Evolutionary conservation across 192 early-diverging fungal genomes (phyloP).

Genomic region (Coemansia sp.): DNA sequence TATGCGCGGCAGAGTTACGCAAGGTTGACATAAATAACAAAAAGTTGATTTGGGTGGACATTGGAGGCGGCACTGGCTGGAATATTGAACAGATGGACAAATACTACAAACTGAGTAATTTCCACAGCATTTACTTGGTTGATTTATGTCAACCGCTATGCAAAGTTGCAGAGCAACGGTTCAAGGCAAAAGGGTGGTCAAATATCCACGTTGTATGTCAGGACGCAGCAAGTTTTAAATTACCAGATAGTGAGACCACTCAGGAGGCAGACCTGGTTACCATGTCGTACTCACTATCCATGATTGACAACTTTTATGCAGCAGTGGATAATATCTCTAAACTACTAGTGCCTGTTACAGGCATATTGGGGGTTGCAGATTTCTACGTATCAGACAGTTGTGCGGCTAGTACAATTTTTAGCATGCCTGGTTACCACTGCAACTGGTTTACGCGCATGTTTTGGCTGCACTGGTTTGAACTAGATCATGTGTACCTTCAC

Average conservation of each 20-base stretch:
- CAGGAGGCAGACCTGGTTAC: conserved; percentile 73
- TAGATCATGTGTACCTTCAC: conserved; percentile 78
- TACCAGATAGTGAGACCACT: conserved; percentile 51
- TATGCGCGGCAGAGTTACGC: conserved; percentile 75
- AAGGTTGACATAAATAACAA: conserved; percentile 21
- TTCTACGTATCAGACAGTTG: conserved; percentile 66
- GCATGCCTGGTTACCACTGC: conserved; percentile 62
- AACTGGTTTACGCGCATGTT: conserved; percentile 79
- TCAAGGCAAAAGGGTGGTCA: conserved; percentile 71
- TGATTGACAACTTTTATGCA: conserved; percentile 74
- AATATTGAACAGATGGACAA: conserved; percentile 76
- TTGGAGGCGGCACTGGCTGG: conserved; percentile 71
- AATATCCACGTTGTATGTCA: conserved; percentile 79
- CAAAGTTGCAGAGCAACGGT: conserved; percentile 71
- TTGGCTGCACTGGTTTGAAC: conserved; percentile 86
- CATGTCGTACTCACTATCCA: conserved; percentile 86
- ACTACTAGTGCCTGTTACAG: conserved; percentile 58
- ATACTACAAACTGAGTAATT: conserved; percentile 69
- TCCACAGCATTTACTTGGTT: conserved; percentile 74
- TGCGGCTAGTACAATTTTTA: background rate
- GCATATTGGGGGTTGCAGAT: conserved; percentile 75
- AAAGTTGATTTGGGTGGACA: conserved; percentile 60
- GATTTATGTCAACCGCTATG: conserved; percentile 82
- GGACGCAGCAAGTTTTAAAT: conserved; percentile 68
- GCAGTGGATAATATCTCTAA: conserved; percentile 66